Percentiles rank a stretch among this genome's conserved stretches.
Evolutionary conservation across 148 eudicot species (phyloP).

Genomic region (Rhododendron williamsianum): DNA sequence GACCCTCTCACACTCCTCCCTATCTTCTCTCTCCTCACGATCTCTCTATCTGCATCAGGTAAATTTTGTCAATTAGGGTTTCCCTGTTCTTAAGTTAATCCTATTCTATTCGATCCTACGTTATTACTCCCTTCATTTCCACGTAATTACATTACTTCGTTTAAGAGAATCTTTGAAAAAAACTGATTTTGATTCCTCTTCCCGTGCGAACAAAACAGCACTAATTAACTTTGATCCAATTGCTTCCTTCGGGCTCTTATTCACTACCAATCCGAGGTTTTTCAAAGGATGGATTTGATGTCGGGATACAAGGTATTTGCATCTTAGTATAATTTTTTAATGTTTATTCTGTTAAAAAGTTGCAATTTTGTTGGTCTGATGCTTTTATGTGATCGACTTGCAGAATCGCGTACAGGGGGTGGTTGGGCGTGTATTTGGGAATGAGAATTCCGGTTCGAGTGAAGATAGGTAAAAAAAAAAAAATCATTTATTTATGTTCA

Average conservation of each 20-base stretch:
- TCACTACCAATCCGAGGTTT: neutral
- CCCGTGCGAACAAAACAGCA: neutral
- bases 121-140: neutral
- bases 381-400: neutral
- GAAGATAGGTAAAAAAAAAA: constrained; percentile 63
- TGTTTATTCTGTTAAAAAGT: neutral
- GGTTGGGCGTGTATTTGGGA: constrained; percentile 88
- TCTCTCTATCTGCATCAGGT: neutral
- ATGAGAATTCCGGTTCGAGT: constrained; percentile 66
- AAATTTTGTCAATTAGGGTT: neutral
- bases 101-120: neutral
- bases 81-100: neutral
- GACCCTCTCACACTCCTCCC: neutral
- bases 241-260: neutral
- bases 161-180: neutral
- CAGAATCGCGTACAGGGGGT: constrained; percentile 59
- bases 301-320: constrained; percentile 26
- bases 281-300: constrained; percentile 26
- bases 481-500: neutral
- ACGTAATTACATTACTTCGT: neutral
- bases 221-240: neutral
- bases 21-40: neutral
- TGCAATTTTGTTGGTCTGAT: neutral
- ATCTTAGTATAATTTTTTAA: neutral
- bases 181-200: too few relatives aligned